phyloP scores from a whole-genome alignment of 2,329 filamentous ascomycete genomes.

The Ambrosiella beaveri region DNA sequence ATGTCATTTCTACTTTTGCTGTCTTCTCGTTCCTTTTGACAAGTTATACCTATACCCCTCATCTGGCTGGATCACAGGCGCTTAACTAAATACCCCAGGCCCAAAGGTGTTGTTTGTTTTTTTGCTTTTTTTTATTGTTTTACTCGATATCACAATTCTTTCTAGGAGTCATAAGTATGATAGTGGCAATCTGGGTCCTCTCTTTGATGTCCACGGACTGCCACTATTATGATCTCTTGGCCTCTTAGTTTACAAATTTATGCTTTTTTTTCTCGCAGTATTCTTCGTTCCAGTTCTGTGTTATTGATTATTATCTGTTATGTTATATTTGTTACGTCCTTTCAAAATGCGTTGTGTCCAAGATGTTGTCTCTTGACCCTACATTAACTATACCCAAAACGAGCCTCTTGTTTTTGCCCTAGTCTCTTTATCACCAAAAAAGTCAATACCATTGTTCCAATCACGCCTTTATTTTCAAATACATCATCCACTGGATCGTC shows the following conservation, averaged over 20 bases:
- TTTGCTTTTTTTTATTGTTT: not conserved
- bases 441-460: not conserved
- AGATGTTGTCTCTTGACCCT: not conserved
- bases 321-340: conserved; percentile 5
- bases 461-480: not conserved
- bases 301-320: conserved; percentile 1
- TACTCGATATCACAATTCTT: not conserved
- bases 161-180: not conserved
- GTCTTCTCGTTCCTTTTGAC: conserved; percentile 12
- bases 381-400: conserved; percentile 11
- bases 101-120: conserved; percentile 6
- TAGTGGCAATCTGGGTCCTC: too few relatives aligned
- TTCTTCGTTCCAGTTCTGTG: not conserved
- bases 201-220: too few relatives aligned
- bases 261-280: conserved; percentile 1
- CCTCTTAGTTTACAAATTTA: too few relatives aligned
- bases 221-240: too few relatives aligned
- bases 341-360: conserved; percentile 5
- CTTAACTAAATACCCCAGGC: conserved; percentile 13
- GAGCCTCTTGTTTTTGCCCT: not conserved
- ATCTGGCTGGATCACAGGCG: conserved; percentile 12
- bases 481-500: too few relatives aligned
- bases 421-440: not conserved
- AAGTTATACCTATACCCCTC: conserved; percentile 13
- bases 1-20: conserved; percentile 5